These are phyloP conservation scores for Globisporangium uncinulatum DNA, from an alignment of 352 stramenopile genomes.

Conservation along the genomic window DNA sequence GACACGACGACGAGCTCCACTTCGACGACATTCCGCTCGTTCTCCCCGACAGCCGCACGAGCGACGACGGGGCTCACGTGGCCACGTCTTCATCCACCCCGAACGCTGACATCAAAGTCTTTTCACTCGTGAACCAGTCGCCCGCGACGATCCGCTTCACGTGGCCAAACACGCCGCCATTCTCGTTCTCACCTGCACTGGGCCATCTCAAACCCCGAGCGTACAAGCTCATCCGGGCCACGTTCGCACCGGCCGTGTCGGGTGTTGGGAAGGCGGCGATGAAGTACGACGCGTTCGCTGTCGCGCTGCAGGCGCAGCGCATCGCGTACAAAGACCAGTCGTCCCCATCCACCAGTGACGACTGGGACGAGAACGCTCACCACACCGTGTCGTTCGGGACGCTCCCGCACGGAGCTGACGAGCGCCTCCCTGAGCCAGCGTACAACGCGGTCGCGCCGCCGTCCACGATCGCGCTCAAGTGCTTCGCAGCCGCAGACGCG, in stretches of 20 bases:
- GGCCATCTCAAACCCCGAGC: conserved; percentile 62
- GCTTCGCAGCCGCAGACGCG: conserved; percentile 63
- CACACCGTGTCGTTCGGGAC: conserved; percentile 51
- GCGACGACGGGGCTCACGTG: conserved; percentile 4
- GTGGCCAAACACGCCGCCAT: conserved; percentile 47
- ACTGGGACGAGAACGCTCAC: conserved; percentile 79
- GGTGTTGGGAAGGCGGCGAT: conserved; percentile 22
- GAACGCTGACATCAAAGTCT: conserved; percentile 53
- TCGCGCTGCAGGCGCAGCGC: conserved; percentile 40
- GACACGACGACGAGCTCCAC: conserved; percentile 69
- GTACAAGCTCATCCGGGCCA: conserved; percentile 69
- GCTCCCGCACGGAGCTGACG: conserved; percentile 14
- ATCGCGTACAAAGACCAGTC: conserved; percentile 41
- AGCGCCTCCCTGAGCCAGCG: conserved; percentile 35
- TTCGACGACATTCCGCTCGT: conserved; percentile 83
- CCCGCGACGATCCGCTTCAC: conserved; percentile 60
- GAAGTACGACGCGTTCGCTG: conserved; percentile 29
- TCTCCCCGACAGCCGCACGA: background rate
- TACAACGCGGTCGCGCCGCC: conserved; percentile 31
- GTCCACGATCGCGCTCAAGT: conserved; percentile 38
- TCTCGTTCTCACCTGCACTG: conserved; percentile 64
- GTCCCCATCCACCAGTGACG: conserved; percentile 16
- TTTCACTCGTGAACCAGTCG: conserved; percentile 73
- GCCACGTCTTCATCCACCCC: too few relatives aligned
- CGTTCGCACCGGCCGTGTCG: conserved; percentile 38